Conservation (phyloP, 78 protist species). For the Isochrysis galbana region DNA sequence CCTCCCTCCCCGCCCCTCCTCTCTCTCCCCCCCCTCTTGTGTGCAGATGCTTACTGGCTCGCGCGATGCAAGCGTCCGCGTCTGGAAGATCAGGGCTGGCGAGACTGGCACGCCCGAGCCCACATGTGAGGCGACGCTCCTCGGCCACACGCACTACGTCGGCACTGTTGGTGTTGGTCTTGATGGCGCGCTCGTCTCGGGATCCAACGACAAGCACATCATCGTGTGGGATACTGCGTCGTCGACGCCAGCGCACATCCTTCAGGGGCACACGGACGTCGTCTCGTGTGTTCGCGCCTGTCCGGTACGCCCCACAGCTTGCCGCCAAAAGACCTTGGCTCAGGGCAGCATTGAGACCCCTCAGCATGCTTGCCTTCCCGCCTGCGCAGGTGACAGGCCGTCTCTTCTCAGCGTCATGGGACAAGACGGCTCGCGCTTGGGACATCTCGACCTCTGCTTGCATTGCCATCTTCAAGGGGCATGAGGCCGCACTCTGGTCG, state of each 20-base stretch:
- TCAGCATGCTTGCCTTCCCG: too few relatives aligned
- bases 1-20: too few relatives aligned
- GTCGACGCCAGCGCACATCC: not conserved
- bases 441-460: not conserved
- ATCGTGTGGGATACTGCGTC: not conserved
- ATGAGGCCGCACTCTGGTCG: slow-evolving; percentile 62
- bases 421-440: slow-evolving; percentile 33
- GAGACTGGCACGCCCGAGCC: not conserved
- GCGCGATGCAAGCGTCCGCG: not conserved
- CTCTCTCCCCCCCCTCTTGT: too few relatives aligned
- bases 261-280: slow-evolving; percentile 2
- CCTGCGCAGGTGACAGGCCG: not conserved
- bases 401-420: slow-evolving; percentile 5
- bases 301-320: too few relatives aligned
- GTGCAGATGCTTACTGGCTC: not conserved
- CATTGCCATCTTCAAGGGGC: not conserved
- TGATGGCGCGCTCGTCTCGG: not conserved
- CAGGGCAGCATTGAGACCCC: too few relatives aligned
- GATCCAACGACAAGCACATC: slow-evolving; percentile 18
- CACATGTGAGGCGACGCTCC: not conserved
- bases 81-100: not conserved
- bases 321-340: too few relatives aligned
- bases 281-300: not conserved
- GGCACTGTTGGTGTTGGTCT: not conserved
- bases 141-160: slow-evolving; percentile 10